Evolutionary conservation across 805 yeast genomes (phyloP), one percentile per base, ranked within the genome.

Genomic region (Yamadazyma kitorensis): DNA sequence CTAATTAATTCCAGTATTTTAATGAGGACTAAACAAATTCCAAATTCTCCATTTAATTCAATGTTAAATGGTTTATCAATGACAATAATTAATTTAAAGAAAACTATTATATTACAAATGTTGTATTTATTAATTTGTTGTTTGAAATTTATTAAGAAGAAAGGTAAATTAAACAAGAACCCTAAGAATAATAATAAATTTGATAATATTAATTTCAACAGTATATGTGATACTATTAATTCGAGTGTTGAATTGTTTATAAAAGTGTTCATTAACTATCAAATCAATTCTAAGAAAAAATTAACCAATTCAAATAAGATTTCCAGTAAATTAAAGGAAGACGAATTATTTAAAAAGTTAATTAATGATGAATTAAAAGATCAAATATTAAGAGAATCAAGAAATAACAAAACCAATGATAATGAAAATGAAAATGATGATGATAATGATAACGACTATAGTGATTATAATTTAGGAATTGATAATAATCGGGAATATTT

Each of bases 1-100:
- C 16, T 33, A 26, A 8, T 17, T 6, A 31, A 29, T 12, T 27
- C 30, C 21, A 27, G 36, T 15, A 27, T 37, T n/a, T 27, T 27
- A 14, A 33, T 39, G 6, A 51, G 47, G 29, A 43, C 49, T 10
- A 54, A 49, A 22, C 54, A 54, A 28, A 52, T 67, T 14, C 69
- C 70, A 2, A 38, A 38, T 4, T 65, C 70, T 0, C 70, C 72
- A 1, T 67, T 60, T 40, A 67, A 67, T 39, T 39, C 51, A 11
- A 64, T 67, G 61, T 45, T 67, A 24, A 67, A 67, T 40, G 73
- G 70, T 3, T 50, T 67, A 21, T 64, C 72, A 4, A 49, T 67
- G 49, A 63, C 72, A 3, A 60, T 63, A 23, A 66, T 67, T 30
- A 67, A 68, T 46, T 52, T 68, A 43, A 67, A 67, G 35, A 68